phyloP scores from a whole-genome alignment of 257 asterid genomes.

The Gardenia jasminoides region DNA sequence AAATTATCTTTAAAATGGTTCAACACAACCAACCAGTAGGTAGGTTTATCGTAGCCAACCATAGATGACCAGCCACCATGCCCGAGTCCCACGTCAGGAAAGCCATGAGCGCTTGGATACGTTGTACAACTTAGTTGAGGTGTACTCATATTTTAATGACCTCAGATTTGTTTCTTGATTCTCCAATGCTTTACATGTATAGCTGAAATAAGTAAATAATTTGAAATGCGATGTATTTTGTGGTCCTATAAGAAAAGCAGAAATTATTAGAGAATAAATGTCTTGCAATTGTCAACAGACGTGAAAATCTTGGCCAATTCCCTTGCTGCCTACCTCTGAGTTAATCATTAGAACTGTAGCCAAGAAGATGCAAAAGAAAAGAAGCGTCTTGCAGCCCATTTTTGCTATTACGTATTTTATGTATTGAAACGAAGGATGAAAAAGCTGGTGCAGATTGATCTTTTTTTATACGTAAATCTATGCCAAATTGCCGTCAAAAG shows the following conservation, averaged over 20 bases:
- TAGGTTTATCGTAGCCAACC: too few relatives aligned
- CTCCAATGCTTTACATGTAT: too few relatives aligned
- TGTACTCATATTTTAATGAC: too few relatives aligned
- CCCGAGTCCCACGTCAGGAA: too few relatives aligned
- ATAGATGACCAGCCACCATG: too few relatives aligned
- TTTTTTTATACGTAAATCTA: background rate
- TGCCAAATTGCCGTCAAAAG: background rate
- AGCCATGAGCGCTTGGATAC: too few relatives aligned
- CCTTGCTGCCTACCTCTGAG: slow-evolving; percentile 12
- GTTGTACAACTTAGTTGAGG: too few relatives aligned
- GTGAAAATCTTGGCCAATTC: slow-evolving; percentile 11
- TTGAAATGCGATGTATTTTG: too few relatives aligned
- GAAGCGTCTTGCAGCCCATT: slow-evolving; percentile 2
- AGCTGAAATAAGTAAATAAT: too few relatives aligned
- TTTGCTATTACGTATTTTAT: background rate
- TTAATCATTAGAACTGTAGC: slow-evolving; percentile 14
- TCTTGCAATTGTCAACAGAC: slow-evolving; percentile 2
- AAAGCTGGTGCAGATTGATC: background rate
- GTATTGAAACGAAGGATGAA: background rate
- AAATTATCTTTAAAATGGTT: background rate
- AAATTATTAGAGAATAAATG: too few relatives aligned
- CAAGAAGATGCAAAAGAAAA: background rate
- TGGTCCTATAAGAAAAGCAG: background rate
- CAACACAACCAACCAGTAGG: too few relatives aligned
- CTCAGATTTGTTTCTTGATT: too few relatives aligned